These are phyloP conservation scores for Blastobotrys terrestris DNA, from an alignment of 805 yeast genomes.

Conservation along the genomic window DNA sequence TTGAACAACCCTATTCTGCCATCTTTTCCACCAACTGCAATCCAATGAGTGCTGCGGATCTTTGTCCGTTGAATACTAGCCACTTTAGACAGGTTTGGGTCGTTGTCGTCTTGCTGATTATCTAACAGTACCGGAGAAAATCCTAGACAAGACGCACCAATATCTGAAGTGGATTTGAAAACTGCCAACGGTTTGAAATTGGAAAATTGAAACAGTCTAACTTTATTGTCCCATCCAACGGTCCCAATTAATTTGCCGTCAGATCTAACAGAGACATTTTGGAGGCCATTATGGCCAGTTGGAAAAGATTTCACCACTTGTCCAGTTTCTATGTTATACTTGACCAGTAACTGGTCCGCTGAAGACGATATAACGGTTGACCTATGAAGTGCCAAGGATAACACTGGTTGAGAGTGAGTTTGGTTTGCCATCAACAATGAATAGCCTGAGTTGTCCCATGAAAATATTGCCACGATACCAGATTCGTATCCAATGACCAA, in stretches of 20 bases:
- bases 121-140: conserved; percentile 12
- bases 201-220: conserved; percentile 25
- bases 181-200: conserved; percentile 28
- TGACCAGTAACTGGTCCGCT: conserved; percentile 29
- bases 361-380: conserved; percentile 27
- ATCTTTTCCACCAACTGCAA: conserved; percentile 51
- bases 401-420: conserved; percentile 30
- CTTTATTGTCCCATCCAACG: conserved; percentile 38
- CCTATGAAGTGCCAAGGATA: conserved; percentile 21
- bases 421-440: conserved; percentile 11
- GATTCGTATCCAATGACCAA: conserved; percentile 62
- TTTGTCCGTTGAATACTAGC: neutral
- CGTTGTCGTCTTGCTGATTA: neutral
- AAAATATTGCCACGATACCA: conserved; percentile 42
- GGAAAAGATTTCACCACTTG: conserved; percentile 7
- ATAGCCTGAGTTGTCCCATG: conserved; percentile 5
- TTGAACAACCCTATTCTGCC: conserved; percentile 44
- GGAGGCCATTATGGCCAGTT: conserved; percentile 28
- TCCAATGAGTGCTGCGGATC: conserved; percentile 21
- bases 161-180: conserved; percentile 27
- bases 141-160: conserved; percentile 24
- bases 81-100: neutral
- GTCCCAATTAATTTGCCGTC: conserved; percentile 24
- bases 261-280: conserved; percentile 22
- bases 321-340: conserved; percentile 19